Conservation (phyloP, 805 yeast species). For the Kuraishia cidri region DNA sequence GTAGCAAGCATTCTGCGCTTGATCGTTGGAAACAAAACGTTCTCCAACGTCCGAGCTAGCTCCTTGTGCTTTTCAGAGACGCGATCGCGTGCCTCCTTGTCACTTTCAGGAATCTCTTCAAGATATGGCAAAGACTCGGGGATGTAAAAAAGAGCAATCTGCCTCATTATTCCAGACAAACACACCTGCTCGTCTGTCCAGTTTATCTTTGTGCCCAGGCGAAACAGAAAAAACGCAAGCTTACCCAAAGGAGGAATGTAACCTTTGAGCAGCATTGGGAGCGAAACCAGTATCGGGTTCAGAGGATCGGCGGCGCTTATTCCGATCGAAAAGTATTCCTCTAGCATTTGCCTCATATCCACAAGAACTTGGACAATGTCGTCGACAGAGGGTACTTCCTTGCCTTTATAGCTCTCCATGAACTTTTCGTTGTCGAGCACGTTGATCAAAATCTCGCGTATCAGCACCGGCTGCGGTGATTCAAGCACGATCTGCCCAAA, state of each 20-base stretch:
- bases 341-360: slow-evolving; percentile 67
- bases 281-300: slow-evolving; percentile 27
- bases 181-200: slow-evolving; percentile 68
- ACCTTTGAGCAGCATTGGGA: slow-evolving; percentile 65
- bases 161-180: slow-evolving; percentile 52
- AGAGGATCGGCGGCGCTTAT: slow-evolving; percentile 21
- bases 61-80: slow-evolving; percentile 15
- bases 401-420: slow-evolving; percentile 2
- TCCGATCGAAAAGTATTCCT: slow-evolving; percentile 64
- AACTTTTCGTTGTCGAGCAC: slow-evolving; percentile 18
- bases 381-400: slow-evolving; percentile 9
- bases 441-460: slow-evolving; percentile 25
- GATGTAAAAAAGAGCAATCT: slow-evolving; percentile 63
- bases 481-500: slow-evolving; percentile 53
- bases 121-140: slow-evolving; percentile 43
- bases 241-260: slow-evolving; percentile 57
- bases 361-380: slow-evolving; percentile 17
- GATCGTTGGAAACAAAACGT: slow-evolving; percentile 54
- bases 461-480: slow-evolving; percentile 16
- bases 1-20: slow-evolving; percentile 62
- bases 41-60: slow-evolving; percentile 35
- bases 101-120: slow-evolving; percentile 5
- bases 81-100: slow-evolving; percentile 13
- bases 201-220: slow-evolving; percentile 48
- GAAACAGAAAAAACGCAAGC: slow-evolving; percentile 56